Evolutionary conservation across 2,329 filamentous ascomycete species (phyloP).

Genomic region (Fusarium mexicanum): DNA sequence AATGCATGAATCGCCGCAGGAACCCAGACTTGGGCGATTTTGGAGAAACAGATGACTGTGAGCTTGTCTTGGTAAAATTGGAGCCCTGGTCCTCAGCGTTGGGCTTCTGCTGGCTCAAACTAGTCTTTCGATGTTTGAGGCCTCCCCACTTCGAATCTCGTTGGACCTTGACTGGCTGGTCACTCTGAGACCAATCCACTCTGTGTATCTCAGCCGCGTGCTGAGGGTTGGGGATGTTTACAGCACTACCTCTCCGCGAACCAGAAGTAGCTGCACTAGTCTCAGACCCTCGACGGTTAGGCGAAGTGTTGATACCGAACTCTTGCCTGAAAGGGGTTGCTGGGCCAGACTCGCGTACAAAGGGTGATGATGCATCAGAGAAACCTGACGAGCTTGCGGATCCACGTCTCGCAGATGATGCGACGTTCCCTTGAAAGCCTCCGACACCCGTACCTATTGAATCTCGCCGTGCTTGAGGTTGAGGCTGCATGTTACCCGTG

Average conservation of each 20-base stretch:
- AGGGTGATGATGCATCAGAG: constrained; percentile 28
- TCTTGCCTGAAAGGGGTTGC: constrained; percentile 32
- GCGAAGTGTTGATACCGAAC: constrained; percentile 18
- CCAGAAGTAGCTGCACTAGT: constrained; percentile 13
- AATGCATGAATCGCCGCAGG: constrained; percentile 57
- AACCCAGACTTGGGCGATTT: constrained; percentile 53
- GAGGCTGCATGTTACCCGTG: constrained; percentile 47
- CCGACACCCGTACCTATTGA: constrained; percentile 12
- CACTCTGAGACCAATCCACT: constrained; percentile 69
- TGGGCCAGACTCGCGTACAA: constrained; percentile 26
- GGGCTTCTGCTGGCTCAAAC: constrained; percentile 43
- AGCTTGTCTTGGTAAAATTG: background rate
- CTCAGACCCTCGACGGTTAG: constrained; percentile 32
- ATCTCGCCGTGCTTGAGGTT: constrained; percentile 18
- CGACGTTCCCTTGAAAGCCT: constrained; percentile 7
- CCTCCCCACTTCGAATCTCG: constrained; percentile 60
- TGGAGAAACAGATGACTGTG: constrained; percentile 25
- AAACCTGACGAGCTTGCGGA: constrained; percentile 35
- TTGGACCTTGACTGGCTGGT: constrained; percentile 53
- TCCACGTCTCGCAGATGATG: constrained; percentile 7
- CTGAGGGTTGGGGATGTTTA: constrained; percentile 28
- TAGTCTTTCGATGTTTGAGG: constrained; percentile 55
- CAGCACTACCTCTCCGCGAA: constrained; percentile 34
- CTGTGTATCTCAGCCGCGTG: constrained; percentile 49
- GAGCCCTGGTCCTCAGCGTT: constrained; percentile 33